Conservation (phyloP, 1,284 basidiomycete genomes). For the Agaricales sp. region DNA sequence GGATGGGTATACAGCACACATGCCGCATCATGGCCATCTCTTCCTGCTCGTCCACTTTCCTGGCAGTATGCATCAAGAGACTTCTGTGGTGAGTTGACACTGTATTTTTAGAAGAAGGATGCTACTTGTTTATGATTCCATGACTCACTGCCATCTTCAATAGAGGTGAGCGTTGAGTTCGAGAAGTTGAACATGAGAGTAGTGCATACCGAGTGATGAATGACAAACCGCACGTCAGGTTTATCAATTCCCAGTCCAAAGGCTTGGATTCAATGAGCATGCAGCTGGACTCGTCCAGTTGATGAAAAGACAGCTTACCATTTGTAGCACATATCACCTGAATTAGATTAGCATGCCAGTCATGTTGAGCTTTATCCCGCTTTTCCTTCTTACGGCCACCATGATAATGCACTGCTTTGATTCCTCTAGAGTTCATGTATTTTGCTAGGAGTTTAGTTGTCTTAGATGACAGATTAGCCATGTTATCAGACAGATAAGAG, state of each 20-base stretch:
- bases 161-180: not conserved
- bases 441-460: not conserved
- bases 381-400: not conserved
- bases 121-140: not conserved
- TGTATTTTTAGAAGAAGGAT: not conserved
- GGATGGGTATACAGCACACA: not conserved
- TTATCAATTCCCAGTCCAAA: not conserved
- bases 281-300: not conserved
- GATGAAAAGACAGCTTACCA: not conserved
- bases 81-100: not conserved
- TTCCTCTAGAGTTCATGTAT: not conserved
- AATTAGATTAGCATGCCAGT: not conserved
- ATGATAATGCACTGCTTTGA: not conserved
- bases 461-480: not conserved
- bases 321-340: not conserved
- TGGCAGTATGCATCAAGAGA: not conserved
- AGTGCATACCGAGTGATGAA: not conserved
- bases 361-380: not conserved
- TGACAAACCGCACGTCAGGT: not conserved
- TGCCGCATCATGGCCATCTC: not conserved
- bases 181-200: not conserved
- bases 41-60: not conserved
- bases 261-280: not conserved
- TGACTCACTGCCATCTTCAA: not conserved
- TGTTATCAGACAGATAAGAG: not conserved